Evolutionary conservation across 2,329 filamentous ascomycete species (phyloP).

Genomic region (Pyricularia sp.): DNA sequence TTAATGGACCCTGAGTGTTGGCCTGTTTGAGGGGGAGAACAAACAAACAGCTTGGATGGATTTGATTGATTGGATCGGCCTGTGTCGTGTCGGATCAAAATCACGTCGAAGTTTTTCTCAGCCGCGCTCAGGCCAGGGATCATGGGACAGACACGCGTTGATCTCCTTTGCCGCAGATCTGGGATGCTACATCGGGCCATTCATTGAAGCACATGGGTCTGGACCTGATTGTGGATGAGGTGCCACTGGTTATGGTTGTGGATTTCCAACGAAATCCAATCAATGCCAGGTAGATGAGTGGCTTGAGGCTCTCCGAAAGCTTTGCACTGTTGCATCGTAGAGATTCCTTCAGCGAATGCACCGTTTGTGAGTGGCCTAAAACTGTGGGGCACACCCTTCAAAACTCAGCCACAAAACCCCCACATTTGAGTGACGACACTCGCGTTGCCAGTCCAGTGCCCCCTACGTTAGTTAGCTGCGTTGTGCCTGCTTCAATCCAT

Average conservation of each 20-base stretch:
- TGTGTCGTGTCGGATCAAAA: neutral
- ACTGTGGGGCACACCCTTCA: neutral
- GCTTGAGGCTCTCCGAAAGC: neutral
- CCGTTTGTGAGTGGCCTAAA: neutral
- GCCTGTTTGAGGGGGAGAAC: neutral
- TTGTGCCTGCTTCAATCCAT: neutral
- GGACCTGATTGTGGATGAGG: too few relatives aligned
- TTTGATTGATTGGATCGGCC: too few relatives aligned
- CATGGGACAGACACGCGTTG: neutral
- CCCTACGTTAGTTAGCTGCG: neutral
- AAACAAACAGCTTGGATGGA: neutral
- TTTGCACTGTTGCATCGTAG: neutral
- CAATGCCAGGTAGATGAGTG: neutral
- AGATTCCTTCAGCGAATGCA: neutral
- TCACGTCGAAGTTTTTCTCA: conserved; percentile 5
- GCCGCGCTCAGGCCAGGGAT: neutral
- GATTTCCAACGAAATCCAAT: neutral
- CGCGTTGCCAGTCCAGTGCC: neutral
- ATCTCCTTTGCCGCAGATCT: neutral
- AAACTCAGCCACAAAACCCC: neutral
- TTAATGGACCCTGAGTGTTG: neutral
- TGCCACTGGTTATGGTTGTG: neutral
- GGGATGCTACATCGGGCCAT: neutral
- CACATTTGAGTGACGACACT: neutral
- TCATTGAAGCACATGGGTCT: neutral